phyloP scores from a whole-genome alignment of 2,329 filamentous ascomycete species.

The Orbilia ellipsospora region DNA sequence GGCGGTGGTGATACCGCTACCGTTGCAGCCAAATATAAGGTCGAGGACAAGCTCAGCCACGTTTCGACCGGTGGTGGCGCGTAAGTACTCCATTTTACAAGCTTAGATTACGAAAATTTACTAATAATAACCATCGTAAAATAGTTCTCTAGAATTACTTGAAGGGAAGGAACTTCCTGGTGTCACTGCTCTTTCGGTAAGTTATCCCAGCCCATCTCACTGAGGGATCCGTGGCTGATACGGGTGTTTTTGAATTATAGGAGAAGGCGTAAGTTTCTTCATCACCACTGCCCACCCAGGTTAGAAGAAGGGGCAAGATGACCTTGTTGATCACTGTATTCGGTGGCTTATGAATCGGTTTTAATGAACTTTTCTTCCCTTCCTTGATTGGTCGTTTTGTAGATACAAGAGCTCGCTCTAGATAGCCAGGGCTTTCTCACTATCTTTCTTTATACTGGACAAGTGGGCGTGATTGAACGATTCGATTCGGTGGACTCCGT shows the following conservation, averaged over 20 bases:
- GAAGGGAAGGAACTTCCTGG: slow-evolving; percentile 98
- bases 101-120: neutral
- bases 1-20: slow-evolving; percentile 98
- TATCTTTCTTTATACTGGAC: neutral
- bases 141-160: slow-evolving; percentile 82
- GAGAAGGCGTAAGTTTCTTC: slow-evolving; percentile 45
- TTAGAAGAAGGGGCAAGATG: slow-evolving; percentile 7
- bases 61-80: slow-evolving; percentile 97
- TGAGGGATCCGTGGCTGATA: neutral
- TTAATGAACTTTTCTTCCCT: neutral
- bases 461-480: too few species aligned
- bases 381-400: slow-evolving; percentile 24
- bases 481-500: neutral
- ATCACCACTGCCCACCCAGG: slow-evolving; percentile 1
- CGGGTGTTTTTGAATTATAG: slow-evolving; percentile 8
- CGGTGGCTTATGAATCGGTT: neutral
- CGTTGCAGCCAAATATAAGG: slow-evolving; percentile 95
- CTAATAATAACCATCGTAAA: slow-evolving; percentile 1
- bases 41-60: slow-evolving; percentile 97
- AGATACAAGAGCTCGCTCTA: slow-evolving; percentile 51
- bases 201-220: slow-evolving; percentile 2
- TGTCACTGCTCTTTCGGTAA: slow-evolving; percentile 82
- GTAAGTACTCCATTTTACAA: slow-evolving; percentile 56
- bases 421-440: slow-evolving; percentile 14
- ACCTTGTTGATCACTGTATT: slow-evolving; percentile 9